Conservation (phyloP, 2,329 filamentous ascomycete genomes). For the Paecilomyces dactylethromorphus region DNA sequence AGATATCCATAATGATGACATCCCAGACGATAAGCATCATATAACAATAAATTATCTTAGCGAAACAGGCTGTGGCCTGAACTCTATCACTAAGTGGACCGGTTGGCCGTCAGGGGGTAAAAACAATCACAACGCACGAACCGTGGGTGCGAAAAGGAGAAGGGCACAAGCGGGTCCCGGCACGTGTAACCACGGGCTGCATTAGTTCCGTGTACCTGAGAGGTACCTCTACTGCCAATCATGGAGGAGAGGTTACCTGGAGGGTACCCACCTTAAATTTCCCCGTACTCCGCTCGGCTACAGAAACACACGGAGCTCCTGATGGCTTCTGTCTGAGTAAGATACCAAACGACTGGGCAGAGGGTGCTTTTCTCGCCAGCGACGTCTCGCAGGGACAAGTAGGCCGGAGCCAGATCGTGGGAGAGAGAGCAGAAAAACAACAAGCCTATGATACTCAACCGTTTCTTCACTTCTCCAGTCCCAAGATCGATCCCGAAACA, state of each 20-base stretch:
- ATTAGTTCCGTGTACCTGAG: not conserved
- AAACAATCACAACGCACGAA: not conserved
- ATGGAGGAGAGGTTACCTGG: not conserved
- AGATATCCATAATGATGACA: not conserved
- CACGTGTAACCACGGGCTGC: not conserved
- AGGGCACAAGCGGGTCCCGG: not conserved
- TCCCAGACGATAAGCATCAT: not conserved
- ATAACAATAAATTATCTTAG: not conserved
- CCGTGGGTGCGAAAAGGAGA: not conserved
- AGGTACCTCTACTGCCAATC: conserved; percentile 2
- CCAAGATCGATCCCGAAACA: not conserved
- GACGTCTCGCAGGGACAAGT: not conserved
- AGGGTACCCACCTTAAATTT: not conserved
- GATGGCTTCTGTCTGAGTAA: not conserved
- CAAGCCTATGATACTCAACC: not conserved
- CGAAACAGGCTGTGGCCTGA: not conserved
- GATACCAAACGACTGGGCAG: not conserved
- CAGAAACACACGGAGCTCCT: not conserved
- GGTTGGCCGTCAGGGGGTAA: not conserved
- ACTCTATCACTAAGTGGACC: not conserved
- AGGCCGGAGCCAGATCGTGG: not conserved
- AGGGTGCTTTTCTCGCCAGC: not conserved
- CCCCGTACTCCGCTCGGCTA: not conserved
- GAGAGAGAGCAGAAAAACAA: not conserved
- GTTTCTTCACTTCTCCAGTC: not conserved